These are phyloP conservation scores for Catharanthus roseus DNA, from an alignment of 257 asterid species.

Conservation along the genomic window DNA sequence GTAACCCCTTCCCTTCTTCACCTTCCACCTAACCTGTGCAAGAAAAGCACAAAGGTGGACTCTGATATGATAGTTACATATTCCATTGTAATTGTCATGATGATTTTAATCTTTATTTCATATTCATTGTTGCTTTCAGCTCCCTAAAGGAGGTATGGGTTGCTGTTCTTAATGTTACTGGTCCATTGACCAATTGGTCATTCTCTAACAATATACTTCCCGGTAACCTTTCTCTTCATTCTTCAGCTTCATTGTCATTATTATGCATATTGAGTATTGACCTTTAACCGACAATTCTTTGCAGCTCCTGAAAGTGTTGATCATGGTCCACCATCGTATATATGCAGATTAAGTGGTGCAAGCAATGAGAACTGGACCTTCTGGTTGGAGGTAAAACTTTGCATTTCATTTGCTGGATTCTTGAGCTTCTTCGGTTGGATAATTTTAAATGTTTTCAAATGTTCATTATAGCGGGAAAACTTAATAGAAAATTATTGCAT, in stretches of 20 bases:
- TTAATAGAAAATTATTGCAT: not conserved
- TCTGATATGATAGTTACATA: not conserved
- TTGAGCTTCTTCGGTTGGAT: not conserved
- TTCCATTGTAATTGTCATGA: not conserved
- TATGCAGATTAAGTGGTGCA: conserved; percentile 79
- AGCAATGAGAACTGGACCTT: conserved; percentile 77
- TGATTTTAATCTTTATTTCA: not conserved
- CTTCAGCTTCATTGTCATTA: conserved; percentile 5
- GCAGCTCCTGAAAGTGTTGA: conserved; percentile 60
- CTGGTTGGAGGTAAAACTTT: conserved; percentile 83
- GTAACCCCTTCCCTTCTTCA: too few species aligned
- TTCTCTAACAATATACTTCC: conserved; percentile 64
- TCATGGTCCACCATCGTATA: conserved; percentile 71
- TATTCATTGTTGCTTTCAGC: conserved; percentile 38
- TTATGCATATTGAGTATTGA: conserved; percentile 22
- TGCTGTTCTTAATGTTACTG: conserved; percentile 84
- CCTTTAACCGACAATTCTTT: conserved; percentile 16
- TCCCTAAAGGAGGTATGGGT: conserved; percentile 90
- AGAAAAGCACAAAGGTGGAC: too few species aligned
- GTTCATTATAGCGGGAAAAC: not conserved
- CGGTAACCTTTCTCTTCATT: conserved; percentile 44
- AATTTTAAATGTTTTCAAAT: not conserved
- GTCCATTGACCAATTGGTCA: conserved; percentile 94
- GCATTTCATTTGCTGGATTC: conserved; percentile 6
- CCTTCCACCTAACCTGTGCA: too few species aligned